Evolutionary conservation across 2,329 filamentous ascomycete genomes (phyloP), one percentile per base, ranked within the genome.

Genomic region (Colletotrichum sp.): DNA sequence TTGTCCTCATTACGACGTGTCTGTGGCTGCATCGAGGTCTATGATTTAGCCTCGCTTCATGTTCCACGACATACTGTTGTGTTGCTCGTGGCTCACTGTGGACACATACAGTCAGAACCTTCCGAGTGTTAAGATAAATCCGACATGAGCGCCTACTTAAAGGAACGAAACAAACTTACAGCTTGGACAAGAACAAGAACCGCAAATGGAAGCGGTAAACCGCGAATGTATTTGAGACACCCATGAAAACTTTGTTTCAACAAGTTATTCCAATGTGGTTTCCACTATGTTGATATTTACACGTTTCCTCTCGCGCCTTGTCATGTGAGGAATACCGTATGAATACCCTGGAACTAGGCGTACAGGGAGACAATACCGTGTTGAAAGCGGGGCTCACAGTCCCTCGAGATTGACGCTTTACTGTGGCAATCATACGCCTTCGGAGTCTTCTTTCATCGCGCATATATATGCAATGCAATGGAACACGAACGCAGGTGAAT

Each of bases 401-500:
- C 10, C 18, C 9, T 2, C 39, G 3, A n/a, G 0, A n/a, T 49
- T 49, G 18, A 49, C 39, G 5, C 16, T n/a, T 12, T n/a, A 49
- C 39, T 6, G 1, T 1, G 39, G 18, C 34, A 36, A 36, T 44
- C 18, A 44, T 6, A 44, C 12, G 3, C 18, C 18, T 49, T n/a
- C 39, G 36, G 36, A 2, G 3, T 39, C 15, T 39, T 18, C 36
- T 26, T 26, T 26, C 24, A 26, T 26, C 24, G 24, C 24, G 24
- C 24, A 26, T 26, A 26, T 26, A 36, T 36, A 16, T 8, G 34
- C 34, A 8, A 36, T 8, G 1, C 1, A 36, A 16, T 36, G 15
- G 34, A 16, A 2, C 34, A 36, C 2, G 15, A 36, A 1, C 34
- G 1, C 4, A 3, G 2, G 6, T 49, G 44, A 0, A 3, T 49